Base-by-base conservation (phyloP, 352 stramenopile genomes). In the Phytophthora agathidicida region DNA sequence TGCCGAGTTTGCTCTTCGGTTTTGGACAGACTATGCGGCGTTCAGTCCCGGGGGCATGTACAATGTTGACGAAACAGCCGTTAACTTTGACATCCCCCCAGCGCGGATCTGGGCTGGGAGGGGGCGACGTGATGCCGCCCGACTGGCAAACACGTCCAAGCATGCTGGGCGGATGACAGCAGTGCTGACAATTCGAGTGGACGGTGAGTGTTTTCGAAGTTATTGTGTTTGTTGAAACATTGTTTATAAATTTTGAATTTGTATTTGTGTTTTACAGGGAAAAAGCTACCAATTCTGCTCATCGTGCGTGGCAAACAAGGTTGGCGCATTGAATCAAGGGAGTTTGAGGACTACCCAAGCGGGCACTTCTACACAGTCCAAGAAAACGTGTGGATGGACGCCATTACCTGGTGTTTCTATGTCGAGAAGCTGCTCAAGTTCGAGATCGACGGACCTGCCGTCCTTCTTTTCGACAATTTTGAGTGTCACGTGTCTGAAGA, bases 391-490 rank as follows among this genome's bases (percentile, higher is more conserved):
- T 60, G 23, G 51, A 51, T 51, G n/a, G 51, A 60, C 9, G 22
- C 13, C 7, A 24, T 30, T 11, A 7, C 11, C 5, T 37, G 39
- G 51, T 20, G n/a, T 1, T 45, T 46, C 16, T 53, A 41, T 11
- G 38, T 46, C 0, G 9, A 31, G 14, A 19, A 17, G 3, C 28
- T 58, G 11, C 9, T 53, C 35, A 41, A 47, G n/a, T 60, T 44
- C 11, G n/a, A 50, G 17, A 48, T 60, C 27, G 16, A 17, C 13
- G 22, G 8, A 6, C 39, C 51, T 11, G 44, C 31, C 17, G 39
- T 60, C 24, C 31, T 60, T 7, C 23, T 52, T 6, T 41, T 52
- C 1, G 41, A 46, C 33, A 52, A 49, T 3, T 38, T 60, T 32
- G 50, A 45, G 6, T 37, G 8, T 0, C 38, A 57, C 20, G n/a